These are phyloP conservation scores for Funneliformis caledonium DNA, from an alignment of 371 early-diverging fungal genomes.

Conservation along the genomic window DNA sequence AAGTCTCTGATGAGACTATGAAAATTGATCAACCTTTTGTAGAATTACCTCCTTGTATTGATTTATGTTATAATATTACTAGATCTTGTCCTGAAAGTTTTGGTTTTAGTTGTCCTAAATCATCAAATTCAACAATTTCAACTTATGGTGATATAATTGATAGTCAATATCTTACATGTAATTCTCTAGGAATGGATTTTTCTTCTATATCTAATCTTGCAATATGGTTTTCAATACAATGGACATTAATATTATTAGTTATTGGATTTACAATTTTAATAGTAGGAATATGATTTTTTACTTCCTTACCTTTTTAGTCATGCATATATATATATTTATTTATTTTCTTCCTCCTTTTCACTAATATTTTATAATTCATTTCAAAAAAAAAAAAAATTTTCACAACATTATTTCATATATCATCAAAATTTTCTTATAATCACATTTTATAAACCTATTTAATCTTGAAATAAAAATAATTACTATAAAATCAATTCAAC, in stretches of 20 bases:
- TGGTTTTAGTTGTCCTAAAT: slow-evolving; percentile 60
- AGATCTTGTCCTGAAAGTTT: slow-evolving; percentile 70
- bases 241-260: not conserved
- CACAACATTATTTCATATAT: too few species aligned
- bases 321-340: too few species aligned
- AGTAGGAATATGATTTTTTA: not conserved
- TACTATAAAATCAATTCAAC: too few species aligned
- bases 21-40: slow-evolving; percentile 53
- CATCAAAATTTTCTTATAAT: too few species aligned
- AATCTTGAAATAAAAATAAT: too few species aligned
- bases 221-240: not conserved
- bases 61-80: slow-evolving; percentile 67
- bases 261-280: not conserved
- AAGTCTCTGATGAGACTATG: not conserved
- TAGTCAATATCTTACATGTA: not conserved
- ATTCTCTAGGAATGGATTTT: not conserved
- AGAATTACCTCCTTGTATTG: slow-evolving; percentile 66
- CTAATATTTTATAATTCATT: too few species aligned
- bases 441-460: too few species aligned
- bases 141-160: slow-evolving; percentile 10
- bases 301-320: not conserved
- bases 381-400: too few species aligned
- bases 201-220: not conserved
- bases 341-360: not conserved
- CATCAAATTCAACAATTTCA: slow-evolving; percentile 42